Base-by-base conservation (phyloP, 768 basidiomycete species). In the Agaricus subrufescens region DNA sequence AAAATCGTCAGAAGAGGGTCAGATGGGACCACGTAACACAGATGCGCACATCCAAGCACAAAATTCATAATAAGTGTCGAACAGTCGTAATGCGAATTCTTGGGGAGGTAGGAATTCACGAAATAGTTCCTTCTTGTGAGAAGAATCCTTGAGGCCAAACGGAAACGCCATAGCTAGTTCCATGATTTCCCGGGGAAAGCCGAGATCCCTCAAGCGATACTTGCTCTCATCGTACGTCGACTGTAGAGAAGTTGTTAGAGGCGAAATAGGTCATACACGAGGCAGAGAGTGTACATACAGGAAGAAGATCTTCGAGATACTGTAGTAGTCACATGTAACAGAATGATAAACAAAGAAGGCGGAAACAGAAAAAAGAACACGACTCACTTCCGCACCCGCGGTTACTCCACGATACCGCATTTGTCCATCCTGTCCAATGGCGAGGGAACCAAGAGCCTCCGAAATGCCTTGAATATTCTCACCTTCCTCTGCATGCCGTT, bases 401-500 rank as follows among this genome's bases (percentile, higher is more conserved):
- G 76, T 75, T 57, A 74, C 76, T 11, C 81, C 80, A 59, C 78
- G 76, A 63, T 81, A 82, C 55, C 70, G 74, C 1, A 74, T 67
- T 49, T 77, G 74, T n/a, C 80, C 81, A 50, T 80, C 72, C 5
- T 67, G 49, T 39, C 76, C 77, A 37, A 83, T 75, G 0, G 79
- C 71, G 10, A 83, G 71, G 6, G 80, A 76, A 25, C 81, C 80
- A 42, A 81, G 66, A 26, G 69, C 68, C 34, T 74, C 72, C 11
- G 75, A 69, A 23, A 76, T 64, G 12, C 49, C 48, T n/a, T 56
- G 51, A 39, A 69, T 68, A 14, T 71, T 62, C 25, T 61, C 44
- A 12, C 57, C 60, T 15, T 60, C 54, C 29, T 58, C 46, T 19
- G 60, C 55, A 37, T 44, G 31, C 12, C 62, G 51, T 38, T 61